Percentiles rank a stretch among this genome's conserved stretches.
Evolutionary conservation across 1,139 yeast genomes (phyloP).

Genomic region (Pneumocystis jirovecii): DNA sequence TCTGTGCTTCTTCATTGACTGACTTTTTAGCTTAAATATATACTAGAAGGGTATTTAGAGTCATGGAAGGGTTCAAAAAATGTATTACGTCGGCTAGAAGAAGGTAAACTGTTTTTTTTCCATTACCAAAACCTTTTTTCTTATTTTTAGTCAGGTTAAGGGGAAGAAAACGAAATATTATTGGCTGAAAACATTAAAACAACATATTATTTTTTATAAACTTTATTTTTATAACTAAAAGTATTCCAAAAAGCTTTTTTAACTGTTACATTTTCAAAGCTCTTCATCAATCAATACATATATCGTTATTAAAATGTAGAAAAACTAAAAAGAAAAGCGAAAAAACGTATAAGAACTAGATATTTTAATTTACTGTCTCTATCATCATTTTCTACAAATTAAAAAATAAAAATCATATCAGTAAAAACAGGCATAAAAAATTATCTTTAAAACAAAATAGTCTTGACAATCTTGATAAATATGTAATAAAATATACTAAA

Average conservation of each 20-base stretch:
- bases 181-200: slow-evolving; percentile 36
- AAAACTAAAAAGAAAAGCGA: too few relatives aligned
- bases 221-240: neutral
- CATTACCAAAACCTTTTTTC: neutral
- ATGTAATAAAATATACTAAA: neutral
- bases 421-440: too few relatives aligned
- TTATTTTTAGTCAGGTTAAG: slow-evolving; percentile 48
- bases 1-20: neutral
- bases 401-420: neutral
- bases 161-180: slow-evolving; percentile 90
- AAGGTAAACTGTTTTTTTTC: slow-evolving; percentile 18
- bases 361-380: too few relatives aligned
- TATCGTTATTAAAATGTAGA: too few relatives aligned
- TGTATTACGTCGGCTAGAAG: slow-evolving; percentile 51
- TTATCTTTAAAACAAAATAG: too few relatives aligned
- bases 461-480: too few relatives aligned
- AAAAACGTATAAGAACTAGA: too few relatives aligned
- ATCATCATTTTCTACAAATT: too few relatives aligned
- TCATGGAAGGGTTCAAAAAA: slow-evolving; percentile 20
- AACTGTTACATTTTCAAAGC: neutral
- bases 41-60: slow-evolving; percentile 53
- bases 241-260: neutral
- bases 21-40: slow-evolving; percentile 39
- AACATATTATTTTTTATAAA: neutral
- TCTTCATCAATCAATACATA: too few relatives aligned